Evolutionary conservation across 2,329 filamentous ascomycete species (phyloP).

Genomic region (Lecanosticta acicola): DNA sequence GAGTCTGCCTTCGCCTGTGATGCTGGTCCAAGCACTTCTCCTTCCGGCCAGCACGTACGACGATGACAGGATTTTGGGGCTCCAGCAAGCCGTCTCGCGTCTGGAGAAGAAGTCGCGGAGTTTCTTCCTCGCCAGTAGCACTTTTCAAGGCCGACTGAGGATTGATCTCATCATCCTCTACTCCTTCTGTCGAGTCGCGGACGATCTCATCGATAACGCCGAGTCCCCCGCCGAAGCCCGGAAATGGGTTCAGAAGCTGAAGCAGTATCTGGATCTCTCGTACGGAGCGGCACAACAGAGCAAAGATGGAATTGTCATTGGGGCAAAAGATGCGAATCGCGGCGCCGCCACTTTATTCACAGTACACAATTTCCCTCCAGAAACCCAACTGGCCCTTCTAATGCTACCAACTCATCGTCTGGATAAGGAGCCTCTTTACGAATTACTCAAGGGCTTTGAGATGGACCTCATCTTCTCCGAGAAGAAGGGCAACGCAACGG

Average conservation of each 20-base stretch:
- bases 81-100: constrained; percentile 54
- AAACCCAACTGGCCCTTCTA: constrained; percentile 50
- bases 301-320: constrained; percentile 23
- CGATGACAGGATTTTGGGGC: constrained; percentile 50
- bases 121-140: constrained; percentile 66
- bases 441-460: constrained; percentile 61
- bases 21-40: constrained; percentile 51
- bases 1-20: constrained; percentile 43
- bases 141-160: constrained; percentile 62
- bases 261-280: constrained; percentile 51
- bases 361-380: constrained; percentile 47
- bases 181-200: constrained; percentile 67
- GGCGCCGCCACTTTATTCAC: constrained; percentile 37
- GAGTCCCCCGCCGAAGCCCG: constrained; percentile 47
- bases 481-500: constrained; percentile 8
- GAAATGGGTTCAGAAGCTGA: constrained; percentile 55
- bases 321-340: constrained; percentile 27
- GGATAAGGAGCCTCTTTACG: constrained; percentile 55
- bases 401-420: constrained; percentile 56
- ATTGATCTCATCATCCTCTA: constrained; percentile 65
- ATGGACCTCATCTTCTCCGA: constrained; percentile 58
- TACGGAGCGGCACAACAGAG: constrained; percentile 37
- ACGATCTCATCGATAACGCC: constrained; percentile 67
- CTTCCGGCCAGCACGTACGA: constrained; percentile 50
- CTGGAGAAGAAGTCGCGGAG: constrained; percentile 63